Percentiles rank a stretch among this genome's conserved stretches.
These are phyloP conservation scores for Fistulinella prunicolor DNA, from an alignment of 768 basidiomycete species.

Conservation along the genomic window DNA sequence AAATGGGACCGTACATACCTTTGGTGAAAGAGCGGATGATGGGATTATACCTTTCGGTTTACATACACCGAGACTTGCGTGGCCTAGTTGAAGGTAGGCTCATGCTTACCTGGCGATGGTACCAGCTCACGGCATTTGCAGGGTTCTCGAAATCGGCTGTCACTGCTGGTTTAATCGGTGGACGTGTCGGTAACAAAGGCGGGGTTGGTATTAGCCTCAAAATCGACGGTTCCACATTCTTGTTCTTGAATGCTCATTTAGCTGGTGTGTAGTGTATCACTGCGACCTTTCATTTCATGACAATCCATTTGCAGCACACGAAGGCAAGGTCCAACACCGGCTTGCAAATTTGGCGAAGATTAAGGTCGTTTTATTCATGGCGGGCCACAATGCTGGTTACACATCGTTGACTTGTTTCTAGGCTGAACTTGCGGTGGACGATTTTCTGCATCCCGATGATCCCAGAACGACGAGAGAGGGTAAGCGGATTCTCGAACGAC, in stretches of 20 bases:
- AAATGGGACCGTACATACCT: constrained; percentile 77
- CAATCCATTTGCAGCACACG: constrained; percentile 53
- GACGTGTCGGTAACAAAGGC: constrained; percentile 90
- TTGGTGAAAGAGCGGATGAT: constrained; percentile 88
- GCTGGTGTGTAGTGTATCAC: constrained; percentile 50
- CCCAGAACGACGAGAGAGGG: constrained; percentile 71
- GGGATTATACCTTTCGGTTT: constrained; percentile 80
- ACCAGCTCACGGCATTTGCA: constrained; percentile 20
- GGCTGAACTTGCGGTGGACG: constrained; percentile 76
- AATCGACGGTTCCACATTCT: constrained; percentile 73
- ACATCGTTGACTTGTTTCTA: constrained; percentile 27
- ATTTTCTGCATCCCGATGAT: constrained; percentile 66
- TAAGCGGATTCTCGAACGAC: constrained; percentile 20
- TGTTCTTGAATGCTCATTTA: constrained; percentile 90
- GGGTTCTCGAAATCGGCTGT: constrained; percentile 81
- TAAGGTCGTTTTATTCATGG: constrained; percentile 47
- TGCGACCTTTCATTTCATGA: not conserved
- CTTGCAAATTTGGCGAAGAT: constrained; percentile 87
- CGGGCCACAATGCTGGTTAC: not conserved
- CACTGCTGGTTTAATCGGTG: constrained; percentile 86
- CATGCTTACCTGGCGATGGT: not conserved
- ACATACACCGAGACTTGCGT: constrained; percentile 68
- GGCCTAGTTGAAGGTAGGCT: constrained; percentile 57
- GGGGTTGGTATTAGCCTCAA: constrained; percentile 89
- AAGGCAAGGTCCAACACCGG: constrained; percentile 72